phyloP scores from a whole-genome alignment of 257 asterid genomes.

The Agastache rugosa region DNA sequence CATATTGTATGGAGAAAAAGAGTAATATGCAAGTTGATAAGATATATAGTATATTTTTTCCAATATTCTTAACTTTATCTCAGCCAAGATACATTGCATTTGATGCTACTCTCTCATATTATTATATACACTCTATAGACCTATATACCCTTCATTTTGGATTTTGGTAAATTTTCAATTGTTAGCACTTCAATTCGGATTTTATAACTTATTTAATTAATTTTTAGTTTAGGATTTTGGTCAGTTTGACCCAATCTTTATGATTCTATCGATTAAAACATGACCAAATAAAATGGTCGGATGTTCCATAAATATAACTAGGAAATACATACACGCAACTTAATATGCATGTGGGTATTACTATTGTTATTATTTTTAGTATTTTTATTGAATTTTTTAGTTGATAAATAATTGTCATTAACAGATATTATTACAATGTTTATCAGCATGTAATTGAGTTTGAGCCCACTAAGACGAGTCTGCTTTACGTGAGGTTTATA shows the following conservation, averaged over 20 bases:
- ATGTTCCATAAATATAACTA: too few relatives aligned
- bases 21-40: conserved; percentile 33
- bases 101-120: conserved; percentile 5
- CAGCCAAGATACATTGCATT: conserved; percentile 42
- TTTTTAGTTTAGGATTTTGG: conserved; percentile 10
- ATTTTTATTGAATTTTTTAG: too few relatives aligned
- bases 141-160: neutral
- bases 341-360: too few relatives aligned
- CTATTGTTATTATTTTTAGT: too few relatives aligned
- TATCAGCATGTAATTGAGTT: too few relatives aligned
- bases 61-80: conserved; percentile 21
- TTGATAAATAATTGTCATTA: too few relatives aligned
- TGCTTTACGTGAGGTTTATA: too few relatives aligned
- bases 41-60: neutral
- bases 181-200: conserved; percentile 31
- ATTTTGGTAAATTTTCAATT: conserved; percentile 5
- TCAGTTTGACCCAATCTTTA: neutral
- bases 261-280: neutral
- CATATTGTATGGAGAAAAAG: conserved; percentile 17
- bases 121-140: too few relatives aligned
- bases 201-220: conserved; percentile 20
- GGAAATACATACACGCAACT: too few relatives aligned
- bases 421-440: too few relatives aligned
- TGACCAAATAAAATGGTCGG: neutral
- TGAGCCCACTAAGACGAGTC: too few relatives aligned